These are phyloP conservation scores for Sphaerulina vaccinii DNA, from an alignment of 2,329 filamentous ascomycete genomes.

Conservation along the genomic window DNA sequence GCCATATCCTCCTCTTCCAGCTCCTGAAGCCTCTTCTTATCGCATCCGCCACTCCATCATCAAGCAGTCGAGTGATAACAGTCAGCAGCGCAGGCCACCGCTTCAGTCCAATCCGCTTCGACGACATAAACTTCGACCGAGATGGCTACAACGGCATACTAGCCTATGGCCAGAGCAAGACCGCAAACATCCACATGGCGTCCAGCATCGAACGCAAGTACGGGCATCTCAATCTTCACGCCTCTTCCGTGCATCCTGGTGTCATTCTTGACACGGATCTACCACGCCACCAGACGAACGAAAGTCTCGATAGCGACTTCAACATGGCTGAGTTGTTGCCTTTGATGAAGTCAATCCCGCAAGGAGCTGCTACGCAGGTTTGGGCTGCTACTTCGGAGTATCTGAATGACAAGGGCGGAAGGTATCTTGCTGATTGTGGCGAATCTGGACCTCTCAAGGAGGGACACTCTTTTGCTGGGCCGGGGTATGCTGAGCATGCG, in stretches of 20 bases:
- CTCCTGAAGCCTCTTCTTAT: slow-evolving; percentile 47
- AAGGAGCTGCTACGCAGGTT: slow-evolving; percentile 52
- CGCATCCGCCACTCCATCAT: slow-evolving; percentile 35
- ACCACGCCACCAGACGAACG: not conserved
- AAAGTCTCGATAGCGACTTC: slow-evolving; percentile 7
- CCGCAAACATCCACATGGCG: slow-evolving; percentile 52
- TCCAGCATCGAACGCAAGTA: slow-evolving; percentile 54
- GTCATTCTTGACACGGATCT: slow-evolving; percentile 10
- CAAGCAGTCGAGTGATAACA: slow-evolving; percentile 43
- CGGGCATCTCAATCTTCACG: slow-evolving; percentile 47
- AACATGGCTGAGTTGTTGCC: slow-evolving; percentile 1
- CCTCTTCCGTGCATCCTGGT: slow-evolving; percentile 45
- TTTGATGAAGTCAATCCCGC: slow-evolving; percentile 33
- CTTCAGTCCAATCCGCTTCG: slow-evolving; percentile 26
- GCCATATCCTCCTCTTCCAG: slow-evolving; percentile 55
- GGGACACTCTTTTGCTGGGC: slow-evolving; percentile 20
- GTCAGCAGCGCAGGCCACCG: slow-evolving; percentile 48
- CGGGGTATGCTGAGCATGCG: slow-evolving; percentile 39
- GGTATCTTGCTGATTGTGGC: slow-evolving; percentile 45
- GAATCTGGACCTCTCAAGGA: slow-evolving; percentile 36
- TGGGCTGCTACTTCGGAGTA: slow-evolving; percentile 44
- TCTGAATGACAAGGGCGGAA: slow-evolving; percentile 48
- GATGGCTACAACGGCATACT: slow-evolving; percentile 22
- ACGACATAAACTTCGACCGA: slow-evolving; percentile 36
- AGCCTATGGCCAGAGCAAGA: slow-evolving; percentile 53